Conservation (phyloP, 164 flowering plant species). For the Buxus sempervirens region DNA sequence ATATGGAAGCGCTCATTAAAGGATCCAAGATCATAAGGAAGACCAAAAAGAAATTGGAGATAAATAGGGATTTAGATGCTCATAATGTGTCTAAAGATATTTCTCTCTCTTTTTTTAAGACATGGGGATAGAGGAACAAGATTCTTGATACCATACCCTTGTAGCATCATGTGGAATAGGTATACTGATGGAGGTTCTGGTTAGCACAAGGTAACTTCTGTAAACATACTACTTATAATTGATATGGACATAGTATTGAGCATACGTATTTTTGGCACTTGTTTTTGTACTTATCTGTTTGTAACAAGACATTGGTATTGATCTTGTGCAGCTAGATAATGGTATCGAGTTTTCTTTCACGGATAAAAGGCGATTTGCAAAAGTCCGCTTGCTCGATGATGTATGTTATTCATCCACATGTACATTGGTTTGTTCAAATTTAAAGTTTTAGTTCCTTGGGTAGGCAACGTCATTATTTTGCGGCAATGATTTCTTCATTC, state of each 20-base stretch:
- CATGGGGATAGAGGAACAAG: no score
- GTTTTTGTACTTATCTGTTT: neutral
- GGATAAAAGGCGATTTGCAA: constrained; percentile 95
- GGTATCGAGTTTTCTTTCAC: constrained; percentile 96
- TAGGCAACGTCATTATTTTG: neutral
- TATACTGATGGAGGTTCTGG: no score
- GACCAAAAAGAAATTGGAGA: no score
- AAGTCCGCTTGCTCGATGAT: constrained; percentile 89
- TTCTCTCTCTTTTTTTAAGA: no score
- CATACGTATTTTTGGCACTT: neutral
- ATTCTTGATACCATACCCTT: no score
- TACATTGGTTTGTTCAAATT: neutral
- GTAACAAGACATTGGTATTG: neutral
- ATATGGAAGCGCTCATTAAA: no score
- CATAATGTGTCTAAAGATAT: no score
- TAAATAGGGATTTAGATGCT: no score
- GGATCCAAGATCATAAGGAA: no score
- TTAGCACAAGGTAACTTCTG: no score
- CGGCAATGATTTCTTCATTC: constrained; percentile 16
- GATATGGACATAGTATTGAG: neutral
- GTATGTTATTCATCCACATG: constrained; percentile 31
- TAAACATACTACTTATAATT: no score
- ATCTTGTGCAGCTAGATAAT: constrained; percentile 74
- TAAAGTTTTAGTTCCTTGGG: constrained; percentile 2
- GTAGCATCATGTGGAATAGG: no score